phyloP scores from a whole-genome alignment of 768 basidiomycete genomes.

The Cantharellus cinnabarinus region DNA sequence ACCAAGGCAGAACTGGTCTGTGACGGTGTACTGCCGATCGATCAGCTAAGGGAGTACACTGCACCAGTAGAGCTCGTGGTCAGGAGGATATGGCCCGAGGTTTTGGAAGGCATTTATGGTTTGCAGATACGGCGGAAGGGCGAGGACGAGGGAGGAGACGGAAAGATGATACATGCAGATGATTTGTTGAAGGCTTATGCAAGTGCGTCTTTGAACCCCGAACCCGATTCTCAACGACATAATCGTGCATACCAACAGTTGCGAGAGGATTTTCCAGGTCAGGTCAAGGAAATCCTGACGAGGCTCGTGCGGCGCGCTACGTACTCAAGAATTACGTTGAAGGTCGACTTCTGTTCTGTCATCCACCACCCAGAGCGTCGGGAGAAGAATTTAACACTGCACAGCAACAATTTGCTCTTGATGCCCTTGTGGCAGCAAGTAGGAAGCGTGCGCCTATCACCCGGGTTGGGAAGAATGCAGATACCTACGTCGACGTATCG shows the following conservation, averaged over 20 bases:
- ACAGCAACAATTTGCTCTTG: conserved; percentile 40
- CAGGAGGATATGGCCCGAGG: conserved; percentile 54
- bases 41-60: conserved; percentile 85
- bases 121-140: conserved; percentile 43
- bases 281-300: conserved; percentile 93
- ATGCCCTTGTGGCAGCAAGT: conserved; percentile 30
- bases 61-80: conserved; percentile 65
- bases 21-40: conserved; percentile 92
- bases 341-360: conserved; percentile 77
- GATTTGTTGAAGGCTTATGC: conserved; percentile 78
- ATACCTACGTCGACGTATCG: conserved; percentile 42
- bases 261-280: conserved; percentile 82
- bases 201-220: conserved; percentile 33
- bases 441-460: conserved; percentile 82
- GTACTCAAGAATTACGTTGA: conserved; percentile 95
- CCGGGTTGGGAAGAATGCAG: conserved; percentile 63
- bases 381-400: conserved; percentile 55
- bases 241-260: conserved; percentile 30
- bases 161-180: conserved; percentile 35
- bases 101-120: conserved; percentile 84
- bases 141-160: conserved; percentile 71
- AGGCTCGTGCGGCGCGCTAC: conserved; percentile 79
- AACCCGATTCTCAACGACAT: neutral
- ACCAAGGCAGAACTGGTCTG: conserved; percentile 92
- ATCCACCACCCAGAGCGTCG: conserved; percentile 50